Evolutionary conservation across 768 basidiomycete species (phyloP).

Genomic region (Gyrodon lividus): DNA sequence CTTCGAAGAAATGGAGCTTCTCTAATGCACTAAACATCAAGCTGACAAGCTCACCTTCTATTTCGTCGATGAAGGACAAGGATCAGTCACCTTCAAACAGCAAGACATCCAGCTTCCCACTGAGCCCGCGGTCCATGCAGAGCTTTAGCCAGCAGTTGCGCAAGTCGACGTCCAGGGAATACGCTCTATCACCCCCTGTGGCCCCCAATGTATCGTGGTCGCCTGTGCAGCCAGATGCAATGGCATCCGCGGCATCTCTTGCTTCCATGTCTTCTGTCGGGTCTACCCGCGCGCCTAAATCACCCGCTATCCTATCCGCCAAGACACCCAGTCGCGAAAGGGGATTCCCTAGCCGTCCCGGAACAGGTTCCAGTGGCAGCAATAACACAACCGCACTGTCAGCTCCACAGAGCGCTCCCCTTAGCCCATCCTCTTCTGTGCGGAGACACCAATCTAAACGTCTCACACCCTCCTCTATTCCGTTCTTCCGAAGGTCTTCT

Average conservation of each 20-base stretch:
- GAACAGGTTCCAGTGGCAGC: conserved; percentile 74
- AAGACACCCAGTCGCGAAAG: conserved; percentile 65
- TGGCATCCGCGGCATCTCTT: conserved; percentile 75
- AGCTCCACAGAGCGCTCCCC: conserved; percentile 55
- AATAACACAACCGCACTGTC: conserved; percentile 60
- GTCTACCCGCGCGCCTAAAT: conserved; percentile 53
- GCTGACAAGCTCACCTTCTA: conserved; percentile 64
- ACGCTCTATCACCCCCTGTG: conserved; percentile 44
- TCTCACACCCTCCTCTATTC: conserved; percentile 88
- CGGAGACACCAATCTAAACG: conserved; percentile 69
- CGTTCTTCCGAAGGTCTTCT: conserved; percentile 90
- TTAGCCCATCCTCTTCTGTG: conserved; percentile 71
- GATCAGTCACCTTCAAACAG: conserved; percentile 32
- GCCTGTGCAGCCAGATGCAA: conserved; percentile 69
- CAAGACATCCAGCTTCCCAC: conserved; percentile 54
- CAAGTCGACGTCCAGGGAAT: conserved; percentile 70
- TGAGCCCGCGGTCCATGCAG: conserved; percentile 66
- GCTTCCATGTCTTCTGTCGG: conserved; percentile 73
- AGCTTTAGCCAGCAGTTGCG: conserved; percentile 63
- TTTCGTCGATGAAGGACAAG: conserved; percentile 49
- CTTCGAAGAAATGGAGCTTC: conserved; percentile 97
- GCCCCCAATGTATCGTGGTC: conserved; percentile 58
- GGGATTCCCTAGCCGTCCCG: conserved; percentile 59
- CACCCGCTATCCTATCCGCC: conserved; percentile 39
- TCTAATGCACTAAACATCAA: conserved; percentile 81